phyloP scores from a whole-genome alignment of 164 flowering plant genomes.

The Cinnamomum chago region DNA sequence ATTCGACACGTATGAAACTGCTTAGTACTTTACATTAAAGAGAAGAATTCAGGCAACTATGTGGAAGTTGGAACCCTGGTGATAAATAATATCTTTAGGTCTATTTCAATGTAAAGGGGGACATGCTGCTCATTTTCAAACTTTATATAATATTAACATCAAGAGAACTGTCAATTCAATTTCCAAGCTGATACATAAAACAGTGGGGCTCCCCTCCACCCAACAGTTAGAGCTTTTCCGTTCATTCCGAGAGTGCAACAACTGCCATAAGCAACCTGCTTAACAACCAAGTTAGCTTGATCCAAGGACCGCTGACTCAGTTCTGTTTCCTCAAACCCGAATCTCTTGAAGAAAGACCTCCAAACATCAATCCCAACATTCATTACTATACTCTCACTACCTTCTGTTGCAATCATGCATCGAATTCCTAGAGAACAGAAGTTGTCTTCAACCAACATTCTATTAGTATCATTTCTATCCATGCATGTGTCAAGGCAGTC shows the following conservation, averaged over 20 bases:
- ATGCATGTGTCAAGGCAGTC: conserved; percentile 37
- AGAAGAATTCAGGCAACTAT: too few species aligned
- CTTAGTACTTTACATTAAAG: too few species aligned
- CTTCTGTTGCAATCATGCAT: conserved; percentile 42
- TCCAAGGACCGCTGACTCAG: conserved; percentile 35
- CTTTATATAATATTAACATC: too few species aligned
- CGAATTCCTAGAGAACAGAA: conserved; percentile 30
- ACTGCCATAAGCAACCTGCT: conserved; percentile 25
- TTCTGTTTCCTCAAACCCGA: conserved; percentile 41
- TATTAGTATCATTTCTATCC: conserved; percentile 23
- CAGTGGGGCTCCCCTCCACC: conserved; percentile 60
- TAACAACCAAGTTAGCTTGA: conserved; percentile 34
- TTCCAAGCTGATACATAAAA: conserved; percentile 48
- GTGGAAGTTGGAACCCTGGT: too few species aligned
- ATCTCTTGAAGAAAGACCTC: conserved; percentile 42
- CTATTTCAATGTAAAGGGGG: too few species aligned
- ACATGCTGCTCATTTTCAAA: too few species aligned
- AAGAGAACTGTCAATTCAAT: not conserved
- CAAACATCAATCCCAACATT: conserved; percentile 39
- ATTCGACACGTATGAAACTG: too few species aligned
- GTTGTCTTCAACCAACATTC: conserved; percentile 20
- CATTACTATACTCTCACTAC: conserved; percentile 35
- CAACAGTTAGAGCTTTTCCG: conserved; percentile 31
- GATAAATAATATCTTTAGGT: too few species aligned
- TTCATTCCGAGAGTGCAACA: conserved; percentile 39